Conservation (phyloP, 2,329 filamentous ascomycete species). For the Tolypocladium nubicola region DNA sequence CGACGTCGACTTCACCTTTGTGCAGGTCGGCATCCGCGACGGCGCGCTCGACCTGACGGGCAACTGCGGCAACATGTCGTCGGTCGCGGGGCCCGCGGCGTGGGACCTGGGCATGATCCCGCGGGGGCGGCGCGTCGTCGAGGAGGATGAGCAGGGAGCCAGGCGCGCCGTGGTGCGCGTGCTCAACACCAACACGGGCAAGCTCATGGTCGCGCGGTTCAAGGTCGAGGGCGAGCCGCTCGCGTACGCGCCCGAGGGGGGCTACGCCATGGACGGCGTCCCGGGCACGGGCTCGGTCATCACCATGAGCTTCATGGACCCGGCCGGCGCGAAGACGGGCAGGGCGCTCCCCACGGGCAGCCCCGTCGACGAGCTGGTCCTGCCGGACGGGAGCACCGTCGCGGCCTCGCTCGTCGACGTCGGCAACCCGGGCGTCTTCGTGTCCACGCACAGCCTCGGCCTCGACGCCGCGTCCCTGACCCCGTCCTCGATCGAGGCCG, state of each 20-base stretch:
- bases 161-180: slow-evolving; percentile 42
- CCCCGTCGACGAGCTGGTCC: slow-evolving; percentile 35
- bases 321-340: slow-evolving; percentile 54
- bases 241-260: slow-evolving; percentile 26
- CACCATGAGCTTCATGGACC: slow-evolving; percentile 49
- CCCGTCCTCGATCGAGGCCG: slow-evolving; percentile 40
- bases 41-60: slow-evolving; percentile 52
- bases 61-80: slow-evolving; percentile 69
- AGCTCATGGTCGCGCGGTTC: slow-evolving; percentile 50
- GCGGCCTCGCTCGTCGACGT: slow-evolving; percentile 50
- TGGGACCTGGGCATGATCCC: slow-evolving; percentile 20
- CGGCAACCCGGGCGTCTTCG: slow-evolving; percentile 53
- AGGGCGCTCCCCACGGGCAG: slow-evolving; percentile 40
- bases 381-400: slow-evolving; percentile 23
- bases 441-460: slow-evolving; percentile 41
- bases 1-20: slow-evolving; percentile 63
- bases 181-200: slow-evolving; percentile 61
- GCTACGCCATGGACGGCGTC: slow-evolving; percentile 55
- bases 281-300: slow-evolving; percentile 46
- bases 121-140: background rate
- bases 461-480: slow-evolving; percentile 35
- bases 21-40: slow-evolving; percentile 55
- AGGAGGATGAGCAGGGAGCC: slow-evolving; percentile 13
- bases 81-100: slow-evolving; percentile 47
- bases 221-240: slow-evolving; percentile 28